These are phyloP conservation scores for Aspergillus chevalieri DNA, from an alignment of 2,329 filamentous ascomycete genomes.

Conservation along the genomic window DNA sequence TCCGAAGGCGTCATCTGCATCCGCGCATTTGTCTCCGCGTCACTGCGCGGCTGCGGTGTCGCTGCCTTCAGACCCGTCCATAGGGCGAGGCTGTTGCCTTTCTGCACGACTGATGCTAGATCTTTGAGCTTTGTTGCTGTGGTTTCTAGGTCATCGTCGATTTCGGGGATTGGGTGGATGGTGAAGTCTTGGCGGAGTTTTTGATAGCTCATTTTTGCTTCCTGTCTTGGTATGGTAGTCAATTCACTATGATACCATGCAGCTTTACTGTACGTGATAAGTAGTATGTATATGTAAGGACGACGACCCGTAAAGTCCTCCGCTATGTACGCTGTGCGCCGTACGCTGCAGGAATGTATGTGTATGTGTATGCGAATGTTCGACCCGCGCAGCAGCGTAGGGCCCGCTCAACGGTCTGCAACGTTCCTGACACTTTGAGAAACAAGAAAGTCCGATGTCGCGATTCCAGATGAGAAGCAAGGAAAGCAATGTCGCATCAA, in stretches of 20 bases:
- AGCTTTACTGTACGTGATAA: neutral
- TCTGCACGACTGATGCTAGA: constrained; percentile 9
- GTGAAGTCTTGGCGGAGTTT: neutral
- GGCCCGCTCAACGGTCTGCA: too few species aligned
- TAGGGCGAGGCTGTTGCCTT: constrained; percentile 16
- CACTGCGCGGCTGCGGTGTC: neutral
- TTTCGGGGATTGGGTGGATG: constrained; percentile 10
- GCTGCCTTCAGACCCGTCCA: constrained; percentile 13
- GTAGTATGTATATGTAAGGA: neutral
- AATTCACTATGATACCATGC: too few species aligned
- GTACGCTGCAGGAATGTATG: too few species aligned
- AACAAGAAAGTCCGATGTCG: too few species aligned
- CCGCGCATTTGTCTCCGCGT: constrained; percentile 9
- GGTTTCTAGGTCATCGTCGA: constrained; percentile 12
- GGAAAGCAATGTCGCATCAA: too few species aligned
- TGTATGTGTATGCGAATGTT: too few species aligned
- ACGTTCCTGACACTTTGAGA: too few species aligned
- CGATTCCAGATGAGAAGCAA: too few species aligned
- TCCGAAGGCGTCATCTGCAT: constrained; percentile 11
- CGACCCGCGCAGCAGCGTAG: too few species aligned
- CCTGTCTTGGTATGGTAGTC: neutral
- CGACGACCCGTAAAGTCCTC: neutral
- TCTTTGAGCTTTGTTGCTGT: constrained; percentile 12
- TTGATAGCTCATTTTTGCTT: neutral
- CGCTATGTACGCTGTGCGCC: too few species aligned